Evolutionary conservation across 352 stramenopile species (phyloP).

Genomic region (Albugo candida): DNA sequence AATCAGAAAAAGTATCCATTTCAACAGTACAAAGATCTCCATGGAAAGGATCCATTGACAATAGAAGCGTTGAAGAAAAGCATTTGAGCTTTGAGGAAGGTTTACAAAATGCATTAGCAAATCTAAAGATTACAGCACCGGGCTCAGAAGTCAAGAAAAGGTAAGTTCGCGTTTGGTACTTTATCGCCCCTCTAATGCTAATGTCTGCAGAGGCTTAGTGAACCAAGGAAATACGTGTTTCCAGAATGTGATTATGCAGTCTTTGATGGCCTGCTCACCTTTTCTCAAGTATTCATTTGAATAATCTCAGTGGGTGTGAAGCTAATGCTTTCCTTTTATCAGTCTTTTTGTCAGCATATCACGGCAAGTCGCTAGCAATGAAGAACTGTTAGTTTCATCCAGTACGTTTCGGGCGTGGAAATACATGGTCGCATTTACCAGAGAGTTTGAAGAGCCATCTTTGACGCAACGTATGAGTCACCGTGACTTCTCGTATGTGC

Average conservation of each 20-base stretch:
- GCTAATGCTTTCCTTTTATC: background rate
- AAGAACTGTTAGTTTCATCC: constrained; percentile 20
- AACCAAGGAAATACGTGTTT: constrained; percentile 81
- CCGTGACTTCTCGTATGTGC: constrained; percentile 10
- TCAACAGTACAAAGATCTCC: constrained; percentile 12
- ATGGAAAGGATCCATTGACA: constrained; percentile 6
- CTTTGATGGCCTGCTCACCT: constrained; percentile 45
- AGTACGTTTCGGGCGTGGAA: constrained; percentile 47
- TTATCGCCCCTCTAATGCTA: background rate
- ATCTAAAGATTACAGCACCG: constrained; percentile 31
- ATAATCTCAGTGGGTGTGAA: background rate
- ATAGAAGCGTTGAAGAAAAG: constrained; percentile 4
- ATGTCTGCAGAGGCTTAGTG: constrained; percentile 28
- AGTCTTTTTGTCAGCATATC: constrained; percentile 59
- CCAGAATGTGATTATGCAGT: constrained; percentile 78
- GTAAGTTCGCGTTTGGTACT: constrained; percentile 9
- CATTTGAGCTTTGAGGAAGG: constrained; percentile 36
- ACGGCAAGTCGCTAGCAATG: constrained; percentile 16
- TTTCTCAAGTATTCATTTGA: constrained; percentile 47
- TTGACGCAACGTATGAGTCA: constrained; percentile 34
- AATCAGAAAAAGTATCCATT: constrained; percentile 42
- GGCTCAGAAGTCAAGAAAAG: constrained; percentile 71
- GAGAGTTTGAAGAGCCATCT: constrained; percentile 65
- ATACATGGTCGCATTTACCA: constrained; percentile 60
- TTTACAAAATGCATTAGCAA: constrained; percentile 33